Evolutionary conservation across 805 yeast species (phyloP).

Genomic region (Pichia phayaonensis): DNA sequence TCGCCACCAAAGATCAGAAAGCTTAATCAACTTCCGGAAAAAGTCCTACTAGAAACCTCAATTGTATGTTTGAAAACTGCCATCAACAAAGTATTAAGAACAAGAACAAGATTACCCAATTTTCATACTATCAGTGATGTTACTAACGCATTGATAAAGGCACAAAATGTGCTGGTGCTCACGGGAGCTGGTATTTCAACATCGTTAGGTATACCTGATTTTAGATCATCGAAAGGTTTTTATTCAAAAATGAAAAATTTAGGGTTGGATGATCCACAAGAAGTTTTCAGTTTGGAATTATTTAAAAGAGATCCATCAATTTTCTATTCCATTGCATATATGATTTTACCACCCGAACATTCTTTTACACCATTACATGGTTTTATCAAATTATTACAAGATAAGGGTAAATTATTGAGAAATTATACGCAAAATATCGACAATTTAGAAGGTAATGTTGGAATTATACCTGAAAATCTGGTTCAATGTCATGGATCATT

Average conservation of each 20-base stretch:
- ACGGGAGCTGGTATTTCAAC: slow-evolving; percentile 96
- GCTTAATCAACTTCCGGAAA: not conserved
- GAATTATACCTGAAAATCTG: slow-evolving; percentile 54
- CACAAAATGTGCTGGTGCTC: slow-evolving; percentile 59
- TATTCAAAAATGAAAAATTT: slow-evolving; percentile 60
- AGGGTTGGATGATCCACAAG: slow-evolving; percentile 82
- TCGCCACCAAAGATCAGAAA: slow-evolving; percentile 18
- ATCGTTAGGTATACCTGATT: slow-evolving; percentile 85
- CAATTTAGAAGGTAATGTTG: slow-evolving; percentile 76
- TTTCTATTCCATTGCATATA: slow-evolving; percentile 79
- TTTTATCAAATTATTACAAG: slow-evolving; percentile 66
- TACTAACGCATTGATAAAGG: slow-evolving; percentile 41
- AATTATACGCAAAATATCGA: slow-evolving; percentile 91
- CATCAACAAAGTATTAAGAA: slow-evolving; percentile 50
- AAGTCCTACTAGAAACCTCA: slow-evolving; percentile 18
- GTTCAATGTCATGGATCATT: slow-evolving; percentile 93
- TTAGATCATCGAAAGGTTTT: slow-evolving; percentile 82
- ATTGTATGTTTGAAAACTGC: slow-evolving; percentile 53
- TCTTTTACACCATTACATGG: slow-evolving; percentile 72
- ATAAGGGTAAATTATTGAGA: slow-evolving; percentile 67
- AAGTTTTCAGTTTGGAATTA: slow-evolving; percentile 69
- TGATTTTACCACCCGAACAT: slow-evolving; percentile 69
- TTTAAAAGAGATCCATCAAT: slow-evolving; percentile 71
- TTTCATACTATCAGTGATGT: slow-evolving; percentile 56
- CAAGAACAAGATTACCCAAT: slow-evolving; percentile 46